phyloP scores from a whole-genome alignment of 208 protist species.

The Trypanosoma mega region DNA sequence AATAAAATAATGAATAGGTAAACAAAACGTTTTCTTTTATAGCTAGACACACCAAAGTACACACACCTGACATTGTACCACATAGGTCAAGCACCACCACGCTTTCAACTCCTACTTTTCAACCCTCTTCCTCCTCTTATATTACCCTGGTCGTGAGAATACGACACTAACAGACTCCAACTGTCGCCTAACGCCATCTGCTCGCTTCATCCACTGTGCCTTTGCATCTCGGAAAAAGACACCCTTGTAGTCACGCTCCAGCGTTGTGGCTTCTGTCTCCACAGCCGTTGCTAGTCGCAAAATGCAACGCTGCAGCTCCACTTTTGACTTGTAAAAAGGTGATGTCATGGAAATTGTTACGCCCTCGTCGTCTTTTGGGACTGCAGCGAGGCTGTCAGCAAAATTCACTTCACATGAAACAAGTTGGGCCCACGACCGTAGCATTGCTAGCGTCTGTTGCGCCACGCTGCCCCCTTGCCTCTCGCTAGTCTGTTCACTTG shows the following conservation, averaged over 20 bases:
- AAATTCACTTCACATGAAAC: constrained; percentile 65
- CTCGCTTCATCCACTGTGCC: constrained; percentile 37
- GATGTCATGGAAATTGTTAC: constrained; percentile 49
- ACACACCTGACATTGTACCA: too few species aligned
- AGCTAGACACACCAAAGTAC: too few species aligned
- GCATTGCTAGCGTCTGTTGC: constrained; percentile 16
- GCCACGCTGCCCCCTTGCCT: not conserved
- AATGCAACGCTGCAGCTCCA: constrained; percentile 40
- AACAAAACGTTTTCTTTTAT: too few species aligned
- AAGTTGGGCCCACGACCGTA: constrained; percentile 26
- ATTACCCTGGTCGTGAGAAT: constrained; percentile 46
- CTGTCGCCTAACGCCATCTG: constrained; percentile 49
- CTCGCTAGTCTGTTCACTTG: not conserved
- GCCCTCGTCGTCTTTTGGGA: constrained; percentile 30
- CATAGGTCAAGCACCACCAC: too few species aligned
- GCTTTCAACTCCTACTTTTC: too few species aligned
- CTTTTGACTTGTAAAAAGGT: constrained; percentile 55
- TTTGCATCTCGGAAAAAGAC: constrained; percentile 66
- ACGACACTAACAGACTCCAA: constrained; percentile 65
- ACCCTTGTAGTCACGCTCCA: constrained; percentile 63
- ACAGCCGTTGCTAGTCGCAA: constrained; percentile 49
- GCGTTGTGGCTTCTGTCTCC: constrained; percentile 54
- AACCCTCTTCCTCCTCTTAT: too few species aligned
- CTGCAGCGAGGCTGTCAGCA: not conserved
- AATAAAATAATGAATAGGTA: too few species aligned